Evolutionary conservation across 2,329 filamentous ascomycete genomes (phyloP).

Genomic region (Calonectria honghensis): DNA sequence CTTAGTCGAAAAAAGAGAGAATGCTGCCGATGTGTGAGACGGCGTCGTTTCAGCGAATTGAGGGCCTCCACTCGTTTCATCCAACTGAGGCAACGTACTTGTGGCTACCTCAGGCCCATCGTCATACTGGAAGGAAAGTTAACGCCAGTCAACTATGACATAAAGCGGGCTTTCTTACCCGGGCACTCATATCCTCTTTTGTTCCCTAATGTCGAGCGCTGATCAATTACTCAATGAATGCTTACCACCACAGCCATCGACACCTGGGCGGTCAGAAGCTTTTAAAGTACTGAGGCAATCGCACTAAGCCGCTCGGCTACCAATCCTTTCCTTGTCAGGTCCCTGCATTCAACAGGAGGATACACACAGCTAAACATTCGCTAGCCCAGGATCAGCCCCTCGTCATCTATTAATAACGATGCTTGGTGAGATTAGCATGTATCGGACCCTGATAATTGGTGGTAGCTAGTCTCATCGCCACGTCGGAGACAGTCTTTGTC

Average conservation of each 20-base stretch:
- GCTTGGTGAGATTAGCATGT: background rate
- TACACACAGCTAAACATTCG: background rate
- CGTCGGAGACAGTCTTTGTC: background rate
- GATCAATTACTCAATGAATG: background rate
- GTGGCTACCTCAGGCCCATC: constrained; percentile 8
- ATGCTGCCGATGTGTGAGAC: background rate
- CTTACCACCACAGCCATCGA: background rate
- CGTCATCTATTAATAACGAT: constrained; percentile 1
- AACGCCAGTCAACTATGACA: background rate
- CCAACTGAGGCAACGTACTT: background rate
- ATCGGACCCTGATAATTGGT: background rate
- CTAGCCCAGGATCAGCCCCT: background rate
- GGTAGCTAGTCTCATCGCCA: background rate
- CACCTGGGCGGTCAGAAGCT: background rate
- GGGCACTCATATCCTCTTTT: background rate
- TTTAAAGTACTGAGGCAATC: background rate
- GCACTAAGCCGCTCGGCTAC: no score
- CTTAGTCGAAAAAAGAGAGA: constrained; percentile 1
- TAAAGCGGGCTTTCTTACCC: background rate
- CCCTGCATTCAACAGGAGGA: background rate
- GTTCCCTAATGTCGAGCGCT: background rate
- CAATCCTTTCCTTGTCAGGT: background rate
- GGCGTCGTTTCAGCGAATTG: background rate
- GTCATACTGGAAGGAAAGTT: background rate
- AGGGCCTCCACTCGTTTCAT: no score